Conservation (phyloP, 768 basidiomycete species). For the Flagelloscypha sp. region DNA sequence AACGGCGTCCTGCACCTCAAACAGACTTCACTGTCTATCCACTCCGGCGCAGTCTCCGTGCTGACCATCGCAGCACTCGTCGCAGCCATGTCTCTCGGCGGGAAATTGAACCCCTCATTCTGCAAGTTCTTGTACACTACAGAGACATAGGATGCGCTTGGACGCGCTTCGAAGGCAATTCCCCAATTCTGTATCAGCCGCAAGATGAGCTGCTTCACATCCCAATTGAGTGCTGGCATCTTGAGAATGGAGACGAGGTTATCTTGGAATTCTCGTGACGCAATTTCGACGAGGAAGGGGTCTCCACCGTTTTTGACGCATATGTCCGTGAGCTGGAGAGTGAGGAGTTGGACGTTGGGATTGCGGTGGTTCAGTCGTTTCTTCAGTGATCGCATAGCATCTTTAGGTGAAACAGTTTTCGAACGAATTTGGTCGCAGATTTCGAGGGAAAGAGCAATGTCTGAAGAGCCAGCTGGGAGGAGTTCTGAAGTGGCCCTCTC, state of each 20-base stretch:
- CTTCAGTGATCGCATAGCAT: constrained; percentile 84
- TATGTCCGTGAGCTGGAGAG: constrained; percentile 84
- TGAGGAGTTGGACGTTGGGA: constrained; percentile 86
- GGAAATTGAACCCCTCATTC: constrained; percentile 77
- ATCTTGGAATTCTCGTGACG: constrained; percentile 89
- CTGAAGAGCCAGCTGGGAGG: constrained; percentile 73
- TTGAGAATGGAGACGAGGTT: constrained; percentile 86
- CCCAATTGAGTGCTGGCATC: constrained; percentile 63
- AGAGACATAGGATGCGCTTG: constrained; percentile 61
- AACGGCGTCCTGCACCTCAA: constrained; percentile 87
- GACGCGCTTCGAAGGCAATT: constrained; percentile 77
- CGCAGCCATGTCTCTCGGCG: constrained; percentile 63
- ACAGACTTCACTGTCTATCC: constrained; percentile 95
- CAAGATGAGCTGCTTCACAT: constrained; percentile 76
- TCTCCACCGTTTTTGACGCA: constrained; percentile 98
- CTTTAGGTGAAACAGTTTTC: constrained; percentile 76
- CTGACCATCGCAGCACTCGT: constrained; percentile 82
- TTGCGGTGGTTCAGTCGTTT: constrained; percentile 88
- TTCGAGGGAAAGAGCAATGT: constrained; percentile 89
- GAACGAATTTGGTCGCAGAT: constrained; percentile 96
- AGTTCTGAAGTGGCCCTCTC: constrained; percentile 94
- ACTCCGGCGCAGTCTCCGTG: constrained; percentile 88
- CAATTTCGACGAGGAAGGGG: constrained; percentile 74
- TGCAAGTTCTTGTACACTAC: constrained; percentile 74
- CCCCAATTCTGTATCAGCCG: constrained; percentile 91